phyloP scores from a whole-genome alignment of 2,329 filamentous ascomycete genomes.

The Diatrype stigma region DNA sequence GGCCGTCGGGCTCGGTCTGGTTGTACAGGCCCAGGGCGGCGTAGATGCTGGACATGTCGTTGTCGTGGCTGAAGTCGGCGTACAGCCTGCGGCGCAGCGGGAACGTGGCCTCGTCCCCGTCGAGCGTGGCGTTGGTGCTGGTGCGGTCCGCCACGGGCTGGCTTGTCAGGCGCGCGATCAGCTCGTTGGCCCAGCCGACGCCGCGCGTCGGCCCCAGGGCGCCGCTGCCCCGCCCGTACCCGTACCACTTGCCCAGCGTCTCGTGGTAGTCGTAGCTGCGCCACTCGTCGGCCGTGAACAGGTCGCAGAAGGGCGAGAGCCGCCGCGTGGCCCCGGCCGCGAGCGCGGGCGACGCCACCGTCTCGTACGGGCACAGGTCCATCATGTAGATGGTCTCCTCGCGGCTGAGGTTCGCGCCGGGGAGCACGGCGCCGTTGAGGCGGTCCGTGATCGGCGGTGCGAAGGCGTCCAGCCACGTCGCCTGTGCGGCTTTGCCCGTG shows the following conservation, averaged over 20 bases:
- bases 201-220: slow-evolving; percentile 79
- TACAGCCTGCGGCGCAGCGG: slow-evolving; percentile 68
- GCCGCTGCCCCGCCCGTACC: slow-evolving; percentile 72
- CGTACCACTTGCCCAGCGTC: slow-evolving; percentile 80
- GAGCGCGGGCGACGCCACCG: too few relatives aligned
- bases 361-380: slow-evolving; percentile 85
- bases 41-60: slow-evolving; percentile 74
- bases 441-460: slow-evolving; percentile 62
- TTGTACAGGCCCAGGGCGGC: slow-evolving; percentile 78
- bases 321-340: slow-evolving; percentile 45
- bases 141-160: slow-evolving; percentile 68
- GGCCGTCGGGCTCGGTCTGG: slow-evolving; percentile 47
- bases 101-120: slow-evolving; percentile 64
- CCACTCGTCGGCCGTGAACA: slow-evolving; percentile 76
- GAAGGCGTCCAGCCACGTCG: slow-evolving; percentile 59
- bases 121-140: slow-evolving; percentile 72
- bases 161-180: slow-evolving; percentile 73
- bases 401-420: slow-evolving; percentile 60
- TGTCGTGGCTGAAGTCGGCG: slow-evolving; percentile 91
- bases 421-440: slow-evolving; percentile 66
- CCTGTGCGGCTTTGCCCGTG: slow-evolving; percentile 48
- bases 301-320: slow-evolving; percentile 67
- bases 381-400: slow-evolving; percentile 68
- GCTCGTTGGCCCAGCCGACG: slow-evolving; percentile 82
- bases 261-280: slow-evolving; percentile 75